Conservation (phyloP, 148 eudicot species). For the Rhododendron williamsianum region DNA sequence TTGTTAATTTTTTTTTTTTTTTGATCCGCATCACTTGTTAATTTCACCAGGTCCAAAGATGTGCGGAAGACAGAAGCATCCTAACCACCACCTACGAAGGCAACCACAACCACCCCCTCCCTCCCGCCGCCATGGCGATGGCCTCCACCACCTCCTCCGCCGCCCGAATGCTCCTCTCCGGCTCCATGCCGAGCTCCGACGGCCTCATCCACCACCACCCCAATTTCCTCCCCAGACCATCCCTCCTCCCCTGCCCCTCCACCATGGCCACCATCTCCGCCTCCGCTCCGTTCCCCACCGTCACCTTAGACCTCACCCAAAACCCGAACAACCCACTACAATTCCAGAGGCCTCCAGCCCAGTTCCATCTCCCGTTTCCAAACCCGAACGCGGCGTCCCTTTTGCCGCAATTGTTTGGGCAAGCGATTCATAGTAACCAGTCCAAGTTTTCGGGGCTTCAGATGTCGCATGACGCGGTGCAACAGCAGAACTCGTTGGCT, state of each 20-base stretch:
- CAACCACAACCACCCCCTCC: slow-evolving; percentile 61
- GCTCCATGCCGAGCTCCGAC: slow-evolving; percentile 52
- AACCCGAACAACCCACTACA: slow-evolving; percentile 27
- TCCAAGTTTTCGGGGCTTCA: slow-evolving; percentile 62
- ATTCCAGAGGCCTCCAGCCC: slow-evolving; percentile 19
- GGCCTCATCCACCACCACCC: slow-evolving; percentile 31
- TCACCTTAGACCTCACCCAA: slow-evolving; percentile 49
- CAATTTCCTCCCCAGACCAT: slow-evolving; percentile 32
- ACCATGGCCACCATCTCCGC: slow-evolving; percentile 56
- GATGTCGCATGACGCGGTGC: slow-evolving; percentile 23
- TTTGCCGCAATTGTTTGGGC: slow-evolving; percentile 43
- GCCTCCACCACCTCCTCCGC: slow-evolving; percentile 63
- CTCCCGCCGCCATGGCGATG: slow-evolving; percentile 66
- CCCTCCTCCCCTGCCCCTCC: slow-evolving; percentile 41
- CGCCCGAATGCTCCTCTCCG: slow-evolving; percentile 63
- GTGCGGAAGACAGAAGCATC: slow-evolving; percentile 58
- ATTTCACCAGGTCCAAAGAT: slow-evolving; percentile 54
- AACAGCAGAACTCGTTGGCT: slow-evolving; percentile 17
- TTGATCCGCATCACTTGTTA: not conserved
- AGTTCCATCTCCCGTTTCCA: slow-evolving; percentile 22
- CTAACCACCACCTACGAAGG: slow-evolving; percentile 67
- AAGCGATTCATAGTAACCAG: slow-evolving; percentile 38
- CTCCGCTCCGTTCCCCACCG: slow-evolving; percentile 54
- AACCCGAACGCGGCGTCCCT: slow-evolving; percentile 17
- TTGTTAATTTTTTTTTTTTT: not conserved